Conservation (phyloP, 345 rosid genomes). For the Acer negundo region DNA sequence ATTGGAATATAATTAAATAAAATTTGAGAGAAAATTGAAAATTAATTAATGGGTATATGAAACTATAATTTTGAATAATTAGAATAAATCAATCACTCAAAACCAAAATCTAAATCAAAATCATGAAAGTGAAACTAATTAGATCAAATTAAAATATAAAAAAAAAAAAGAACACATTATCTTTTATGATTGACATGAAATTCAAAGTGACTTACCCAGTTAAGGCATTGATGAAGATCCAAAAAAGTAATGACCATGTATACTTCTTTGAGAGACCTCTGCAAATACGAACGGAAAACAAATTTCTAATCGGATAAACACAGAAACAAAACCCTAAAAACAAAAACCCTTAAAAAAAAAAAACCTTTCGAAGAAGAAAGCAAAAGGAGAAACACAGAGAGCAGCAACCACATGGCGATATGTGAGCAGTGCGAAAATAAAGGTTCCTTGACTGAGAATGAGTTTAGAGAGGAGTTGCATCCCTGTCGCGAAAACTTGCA, state of each 20-base stretch:
- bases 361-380: constrained; percentile 45
- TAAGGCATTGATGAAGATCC: constrained; percentile 46
- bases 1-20: too few species aligned
- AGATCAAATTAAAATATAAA: too few species aligned
- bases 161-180: too few species aligned
- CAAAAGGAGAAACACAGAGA: constrained; percentile 48
- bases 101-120: too few species aligned
- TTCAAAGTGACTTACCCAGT: constrained; percentile 35
- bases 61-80: too few species aligned
- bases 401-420: constrained; percentile 55
- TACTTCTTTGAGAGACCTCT: constrained; percentile 29
- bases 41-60: too few species aligned
- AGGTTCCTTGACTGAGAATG: constrained; percentile 37
- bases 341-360: neutral
- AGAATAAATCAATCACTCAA: too few species aligned
- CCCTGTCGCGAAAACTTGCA: constrained; percentile 46
- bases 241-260: constrained; percentile 32
- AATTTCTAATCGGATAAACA: too few species aligned
- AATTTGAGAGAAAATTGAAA: too few species aligned
- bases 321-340: neutral
- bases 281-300: constrained; percentile 19
- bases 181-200: neutral
- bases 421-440: constrained; percentile 46
- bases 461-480: constrained; percentile 45
- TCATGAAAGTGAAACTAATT: too few species aligned